Base-by-base conservation (phyloP, 1,284 basidiomycete genomes). In the Leucoagaricus sp. region DNA sequence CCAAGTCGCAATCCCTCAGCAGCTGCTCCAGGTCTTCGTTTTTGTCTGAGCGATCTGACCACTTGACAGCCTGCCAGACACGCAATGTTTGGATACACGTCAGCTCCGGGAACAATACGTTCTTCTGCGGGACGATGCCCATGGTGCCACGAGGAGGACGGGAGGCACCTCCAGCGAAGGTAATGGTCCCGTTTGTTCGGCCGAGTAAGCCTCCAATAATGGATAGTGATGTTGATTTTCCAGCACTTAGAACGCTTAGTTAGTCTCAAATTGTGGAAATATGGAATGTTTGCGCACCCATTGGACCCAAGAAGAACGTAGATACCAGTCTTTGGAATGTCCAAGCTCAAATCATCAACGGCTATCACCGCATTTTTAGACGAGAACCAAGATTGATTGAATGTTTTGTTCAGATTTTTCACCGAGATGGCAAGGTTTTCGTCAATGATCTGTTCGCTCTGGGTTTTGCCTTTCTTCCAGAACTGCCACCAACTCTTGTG, bases 91-190 rank as follows among this genome's bases (percentile, higher is more conserved):
- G 85, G 54, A 83, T 75, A 65, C 88, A 91, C 1, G 85, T 82
- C 23, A 93, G 74, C 59, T 93, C 89, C 1, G 89, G 83, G 70
- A 91, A 91, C 1, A 93, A 76, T 2, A 93, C 89, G 62, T 93
- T 91, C 73, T 89, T 91, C 71, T 93, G 91, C 0, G 88, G 88
- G 0, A 92, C 91, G 54, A 93, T 85, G 6, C 91, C 90, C 15
- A 93, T 70, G 0, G 79, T 80, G 2, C 88, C 87, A 0, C 81
- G 80, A 1, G 83, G 76, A 1, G 85, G 85, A 4, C 69, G 74
- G 17, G 74, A 64, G 21, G 68, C 65, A 0, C 81, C 80, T 31
- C 83, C 85, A 60, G 83, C 85, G 64, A 91, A 93, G 0, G 76
- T 74, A 15, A 92, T 77, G 3, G 75, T 71, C 17, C 90, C 89